phyloP scores from a whole-genome alignment of 2,329 filamentous ascomycete species.

The Fusarium phyllophilum region DNA sequence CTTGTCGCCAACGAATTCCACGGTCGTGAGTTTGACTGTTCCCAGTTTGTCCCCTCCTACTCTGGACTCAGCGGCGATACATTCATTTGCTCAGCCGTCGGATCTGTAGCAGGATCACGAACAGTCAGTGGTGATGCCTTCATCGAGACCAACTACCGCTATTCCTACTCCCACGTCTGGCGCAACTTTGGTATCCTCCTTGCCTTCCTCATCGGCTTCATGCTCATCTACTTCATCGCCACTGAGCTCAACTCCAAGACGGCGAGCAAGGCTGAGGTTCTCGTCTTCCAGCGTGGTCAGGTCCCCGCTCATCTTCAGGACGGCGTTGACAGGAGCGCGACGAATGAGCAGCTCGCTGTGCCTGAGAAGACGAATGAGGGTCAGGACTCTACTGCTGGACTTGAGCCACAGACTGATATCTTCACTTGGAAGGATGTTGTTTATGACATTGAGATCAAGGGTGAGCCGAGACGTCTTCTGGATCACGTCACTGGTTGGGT shows the following conservation, averaged over 20 bases:
- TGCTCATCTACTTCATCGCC: constrained; percentile 69
- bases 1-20: constrained; percentile 79
- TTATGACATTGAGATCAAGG: constrained; percentile 78
- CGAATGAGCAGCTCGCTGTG: constrained; percentile 45
- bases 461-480: constrained; percentile 74
- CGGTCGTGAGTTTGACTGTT: constrained; percentile 66
- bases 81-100: constrained; percentile 64
- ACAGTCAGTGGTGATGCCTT: constrained; percentile 71
- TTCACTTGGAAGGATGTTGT: constrained; percentile 85
- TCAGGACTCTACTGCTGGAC: constrained; percentile 38
- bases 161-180: constrained; percentile 69
- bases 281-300: constrained; percentile 71
- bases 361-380: constrained; percentile 39
- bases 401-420: constrained; percentile 63
- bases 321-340: constrained; percentile 38
- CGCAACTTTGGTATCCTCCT: constrained; percentile 76
- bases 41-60: constrained; percentile 59
- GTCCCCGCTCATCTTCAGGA: constrained; percentile 56
- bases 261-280: constrained; percentile 71
- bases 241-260: constrained; percentile 73
- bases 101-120: constrained; percentile 62
- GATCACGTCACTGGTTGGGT: constrained; percentile 89
- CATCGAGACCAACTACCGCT: constrained; percentile 65
- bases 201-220: constrained; percentile 72
- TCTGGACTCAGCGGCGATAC: constrained; percentile 55